Base-by-base conservation (phyloP, 2,329 filamentous ascomycete species). In the Mollisia scopiformis region DNA sequence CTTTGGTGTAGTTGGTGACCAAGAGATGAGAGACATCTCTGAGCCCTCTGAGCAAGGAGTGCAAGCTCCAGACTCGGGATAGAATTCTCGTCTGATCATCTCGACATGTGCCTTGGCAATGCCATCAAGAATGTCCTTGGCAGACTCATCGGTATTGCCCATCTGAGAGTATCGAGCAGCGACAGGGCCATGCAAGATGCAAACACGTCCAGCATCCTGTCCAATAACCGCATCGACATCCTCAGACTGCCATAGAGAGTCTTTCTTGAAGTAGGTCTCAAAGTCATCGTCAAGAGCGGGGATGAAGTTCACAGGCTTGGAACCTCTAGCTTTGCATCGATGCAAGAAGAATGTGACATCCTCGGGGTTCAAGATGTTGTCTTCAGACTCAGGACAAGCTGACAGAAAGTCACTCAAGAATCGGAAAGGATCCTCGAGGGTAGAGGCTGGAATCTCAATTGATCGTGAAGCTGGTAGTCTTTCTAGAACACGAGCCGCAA, bases 201-300 rank as follows among this genome's bases (percentile, higher is more conserved):
- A 97, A 35, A 92, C 95, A 72, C 95, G 87, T 65, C 91, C 92
- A 61, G 97, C 93, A 73, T 98, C 95, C 77, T 97, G 93, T 68
- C 84, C 93, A 62, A 97, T 92, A 61, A 98, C 92, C 54, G 94
- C 94, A 71, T 93, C 93, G 13, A 98, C 83, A 72, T 98, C 93
- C 78, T 98, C 94, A 1, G 93, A 97, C 77, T 98, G 94, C 94
- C 95, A 98, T 10, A 98, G 84, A 0, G 94, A 97, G 75, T 98
- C 94, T 82, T 98, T 98, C 87, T 98, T 98, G 89, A 98, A 98
- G 82, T 91, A 98, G 78, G 94, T 96, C 75, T 98, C 94, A 68
- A 98, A 98, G 74, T 93, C 96, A 65, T 96, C 92, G 71, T 98
- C 94, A 21, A 98, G 84, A 19, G 89, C 83, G 5, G 95, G 94